Evolutionary conservation across 176 grass and related monocot genomes (phyloP).

Genomic region (Carex myosuroides): DNA sequence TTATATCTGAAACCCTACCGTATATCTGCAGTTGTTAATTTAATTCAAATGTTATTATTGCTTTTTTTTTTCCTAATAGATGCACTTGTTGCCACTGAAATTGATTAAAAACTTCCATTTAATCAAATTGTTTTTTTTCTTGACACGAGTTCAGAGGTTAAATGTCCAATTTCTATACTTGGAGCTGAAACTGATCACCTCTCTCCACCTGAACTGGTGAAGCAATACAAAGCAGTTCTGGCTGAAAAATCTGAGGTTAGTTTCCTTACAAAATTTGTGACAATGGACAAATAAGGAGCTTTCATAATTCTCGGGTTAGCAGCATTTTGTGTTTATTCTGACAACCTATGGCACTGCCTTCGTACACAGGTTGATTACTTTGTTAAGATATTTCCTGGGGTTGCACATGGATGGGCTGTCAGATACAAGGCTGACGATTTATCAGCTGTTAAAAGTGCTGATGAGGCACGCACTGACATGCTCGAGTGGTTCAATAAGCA

Average conservation of each 20-base stretch:
- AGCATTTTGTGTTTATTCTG: background rate
- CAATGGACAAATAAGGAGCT: background rate
- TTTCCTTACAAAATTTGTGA: slow-evolving; percentile 2
- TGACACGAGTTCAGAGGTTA: slow-evolving; percentile 36
- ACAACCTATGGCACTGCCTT: background rate
- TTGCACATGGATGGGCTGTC: slow-evolving; percentile 52
- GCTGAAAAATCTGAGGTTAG: slow-evolving; percentile 46
- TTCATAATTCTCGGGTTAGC: background rate
- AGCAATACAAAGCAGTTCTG: slow-evolving; percentile 59
- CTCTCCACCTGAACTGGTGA: slow-evolving; percentile 51
- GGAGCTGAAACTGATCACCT: slow-evolving; percentile 55
- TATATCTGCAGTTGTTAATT: background rate
- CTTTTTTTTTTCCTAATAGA: background rate
- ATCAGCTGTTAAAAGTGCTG: slow-evolving; percentile 37
- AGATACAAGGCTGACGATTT: slow-evolving; percentile 39
- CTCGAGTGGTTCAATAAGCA: slow-evolving; percentile 49
- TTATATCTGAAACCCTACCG: background rate
- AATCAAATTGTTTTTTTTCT: background rate
- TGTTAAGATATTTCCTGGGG: slow-evolving; percentile 67
- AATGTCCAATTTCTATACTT: slow-evolving; percentile 56
- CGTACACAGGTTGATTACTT: slow-evolving; percentile 34
- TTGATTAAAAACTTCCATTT: background rate
- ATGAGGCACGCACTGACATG: slow-evolving; percentile 50
- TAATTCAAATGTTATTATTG: background rate
- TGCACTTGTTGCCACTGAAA: background rate